phyloP scores from a whole-genome alignment of 441 rosid species.

The Arabidopsis lyrata region DNA sequence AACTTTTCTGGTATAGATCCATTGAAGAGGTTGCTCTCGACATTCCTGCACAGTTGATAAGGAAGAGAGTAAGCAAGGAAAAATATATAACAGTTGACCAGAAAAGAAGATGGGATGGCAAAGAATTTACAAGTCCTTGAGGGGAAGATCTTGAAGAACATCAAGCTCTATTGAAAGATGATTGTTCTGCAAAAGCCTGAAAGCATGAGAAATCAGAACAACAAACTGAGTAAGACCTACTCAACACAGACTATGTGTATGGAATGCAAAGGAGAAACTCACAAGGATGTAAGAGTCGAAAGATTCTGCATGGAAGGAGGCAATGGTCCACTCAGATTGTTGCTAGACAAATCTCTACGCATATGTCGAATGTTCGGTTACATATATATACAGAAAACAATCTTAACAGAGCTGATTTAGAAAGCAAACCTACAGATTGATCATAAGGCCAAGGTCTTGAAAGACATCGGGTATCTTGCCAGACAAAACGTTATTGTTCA shows the following conservation, averaged over 20 bases:
- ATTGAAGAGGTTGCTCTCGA: slow-evolving; percentile 3
- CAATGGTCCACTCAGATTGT: slow-evolving; percentile 7
- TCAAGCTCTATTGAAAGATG: not conserved
- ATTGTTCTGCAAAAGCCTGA: not conserved
- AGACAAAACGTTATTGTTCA: slow-evolving; percentile 1
- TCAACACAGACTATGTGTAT: not conserved
- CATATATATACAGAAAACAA: not conserved
- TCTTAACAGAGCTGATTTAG: not conserved
- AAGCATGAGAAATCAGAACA: not conserved
- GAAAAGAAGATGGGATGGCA: not conserved
- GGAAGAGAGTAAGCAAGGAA: slow-evolving; percentile 5
- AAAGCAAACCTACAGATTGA: slow-evolving; percentile 3
- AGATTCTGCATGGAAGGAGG: slow-evolving; percentile 13
- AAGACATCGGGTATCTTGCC: slow-evolving; percentile 10
- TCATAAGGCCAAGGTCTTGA: slow-evolving; percentile 2
- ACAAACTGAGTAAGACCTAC: not conserved
- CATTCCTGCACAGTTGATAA: not conserved
- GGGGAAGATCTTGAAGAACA: slow-evolving; percentile 6
- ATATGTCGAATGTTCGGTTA: not conserved
- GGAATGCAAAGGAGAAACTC: not conserved
- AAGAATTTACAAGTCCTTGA: slow-evolving; percentile 2
- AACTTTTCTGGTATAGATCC: slow-evolving; percentile 7
- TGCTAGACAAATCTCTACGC: not conserved
- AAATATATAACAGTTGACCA: not conserved
- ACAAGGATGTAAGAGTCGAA: slow-evolving; percentile 10